These are phyloP conservation scores for Piloderma croceum DNA, from an alignment of 768 basidiomycete genomes.

Conservation along the genomic window DNA sequence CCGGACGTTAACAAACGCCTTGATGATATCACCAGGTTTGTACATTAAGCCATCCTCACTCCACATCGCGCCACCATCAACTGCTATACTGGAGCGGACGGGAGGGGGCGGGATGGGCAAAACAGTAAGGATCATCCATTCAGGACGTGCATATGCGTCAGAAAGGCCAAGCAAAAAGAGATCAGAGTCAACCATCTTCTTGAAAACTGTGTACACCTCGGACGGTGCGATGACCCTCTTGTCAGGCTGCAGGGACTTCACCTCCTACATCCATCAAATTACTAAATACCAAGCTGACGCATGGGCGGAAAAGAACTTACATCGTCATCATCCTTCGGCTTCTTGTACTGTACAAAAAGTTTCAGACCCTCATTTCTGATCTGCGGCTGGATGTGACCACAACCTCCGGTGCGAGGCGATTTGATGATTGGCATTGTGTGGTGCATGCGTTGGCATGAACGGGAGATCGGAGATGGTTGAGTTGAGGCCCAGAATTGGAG, in stretches of 20 bases:
- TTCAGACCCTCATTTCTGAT: conserved; percentile 94
- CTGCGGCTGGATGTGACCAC: conserved; percentile 85
- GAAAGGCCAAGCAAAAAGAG: conserved; percentile 86
- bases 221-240: conserved; percentile 78
- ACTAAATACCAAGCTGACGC: conserved; percentile 2
- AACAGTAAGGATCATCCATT: no score
- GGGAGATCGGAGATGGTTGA: no score
- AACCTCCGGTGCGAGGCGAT: no score
- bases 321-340: conserved; percentile 91
- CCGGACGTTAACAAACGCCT: conserved; percentile 87
- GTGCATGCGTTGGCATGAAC: no score
- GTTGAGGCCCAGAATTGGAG: no score
- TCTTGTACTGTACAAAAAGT: conserved; percentile 91
- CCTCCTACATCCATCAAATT: conserved; percentile 45
- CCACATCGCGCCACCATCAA: conserved; percentile 94
- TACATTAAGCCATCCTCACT: conserved; percentile 98
- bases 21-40: conserved; percentile 95
- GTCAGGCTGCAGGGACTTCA: conserved; percentile 76
- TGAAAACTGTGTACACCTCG: conserved; percentile 90
- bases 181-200: conserved; percentile 90
- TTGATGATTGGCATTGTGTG: no score
- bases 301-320: conserved; percentile 40
- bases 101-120: conserved; percentile 97
- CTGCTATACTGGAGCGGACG: conserved; percentile 95
- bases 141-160: conserved; percentile 93